phyloP scores from a whole-genome alignment of 371 early-diverging fungal species.

The Lichtheimia ramosa region DNA sequence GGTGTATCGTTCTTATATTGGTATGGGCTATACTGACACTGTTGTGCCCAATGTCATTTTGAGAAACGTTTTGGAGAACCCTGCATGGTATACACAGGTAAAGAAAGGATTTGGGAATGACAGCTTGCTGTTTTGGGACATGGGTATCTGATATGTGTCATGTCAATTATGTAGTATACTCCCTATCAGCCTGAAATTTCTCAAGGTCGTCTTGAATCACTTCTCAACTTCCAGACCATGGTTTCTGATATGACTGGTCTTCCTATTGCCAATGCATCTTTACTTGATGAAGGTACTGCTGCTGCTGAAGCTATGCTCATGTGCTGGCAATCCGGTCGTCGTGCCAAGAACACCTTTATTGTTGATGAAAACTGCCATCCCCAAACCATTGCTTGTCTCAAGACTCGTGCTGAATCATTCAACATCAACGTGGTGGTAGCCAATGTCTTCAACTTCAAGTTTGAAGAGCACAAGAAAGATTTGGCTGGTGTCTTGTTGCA shows the following conservation, averaged over 20 bases:
- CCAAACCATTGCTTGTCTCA: conserved; percentile 91
- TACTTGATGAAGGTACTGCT: conserved; percentile 97
- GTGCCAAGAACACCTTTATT: conserved; percentile 82
- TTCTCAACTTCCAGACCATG: conserved; percentile 96
- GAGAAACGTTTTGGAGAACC: conserved; percentile 95
- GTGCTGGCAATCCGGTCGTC: conserved; percentile 72
- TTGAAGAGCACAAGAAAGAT: conserved; percentile 70
- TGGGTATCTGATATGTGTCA: conserved; percentile 1
- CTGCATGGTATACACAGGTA: conserved; percentile 96
- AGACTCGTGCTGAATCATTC: conserved; percentile 93
- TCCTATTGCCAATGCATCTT: conserved; percentile 92
- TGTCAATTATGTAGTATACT: conserved; percentile 79
- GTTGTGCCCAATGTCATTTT: conserved; percentile 92
- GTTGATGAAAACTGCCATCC: conserved; percentile 92
- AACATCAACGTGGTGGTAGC: conserved; percentile 87
- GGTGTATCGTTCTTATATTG: conserved; percentile 88
- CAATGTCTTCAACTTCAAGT: conserved; percentile 76
- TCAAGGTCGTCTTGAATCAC: conserved; percentile 95
- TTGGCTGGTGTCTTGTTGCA: conserved; percentile 88
- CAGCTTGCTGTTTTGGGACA: not conserved
- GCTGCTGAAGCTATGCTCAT: conserved; percentile 97
- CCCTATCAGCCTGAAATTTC: conserved; percentile 98
- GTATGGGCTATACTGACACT: conserved; percentile 92
- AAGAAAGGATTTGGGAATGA: not conserved
- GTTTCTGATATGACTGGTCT: conserved; percentile 92